A percentile compares a stretch with the other conserved stretches of the same genome.
These are phyloP conservation scores for Geosmithia flava DNA, from an alignment of 2,329 filamentous ascomycete genomes.

Conservation along the genomic window DNA sequence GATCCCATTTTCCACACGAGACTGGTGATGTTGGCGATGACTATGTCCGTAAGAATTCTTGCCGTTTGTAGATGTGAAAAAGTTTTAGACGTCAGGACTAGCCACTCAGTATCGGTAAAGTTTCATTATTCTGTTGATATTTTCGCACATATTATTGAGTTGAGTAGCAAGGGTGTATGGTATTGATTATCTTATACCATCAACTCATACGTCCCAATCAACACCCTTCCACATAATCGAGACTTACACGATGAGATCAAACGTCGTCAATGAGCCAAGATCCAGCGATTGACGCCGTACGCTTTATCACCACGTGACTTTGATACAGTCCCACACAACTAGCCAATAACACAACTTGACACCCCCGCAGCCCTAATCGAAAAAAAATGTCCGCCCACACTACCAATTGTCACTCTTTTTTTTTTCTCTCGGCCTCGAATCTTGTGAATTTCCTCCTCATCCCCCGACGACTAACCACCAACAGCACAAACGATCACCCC, in stretches of 20 bases:
- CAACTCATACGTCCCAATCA: too few relatives aligned
- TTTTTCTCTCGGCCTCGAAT: constrained; percentile 2
- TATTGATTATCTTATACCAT: too few relatives aligned
- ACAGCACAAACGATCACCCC: constrained; percentile 10
- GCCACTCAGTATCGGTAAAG: too few relatives aligned
- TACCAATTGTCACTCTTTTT: constrained; percentile 4
- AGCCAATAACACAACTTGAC: constrained; percentile 4
- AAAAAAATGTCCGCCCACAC: constrained; percentile 9
- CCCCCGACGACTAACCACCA: constrained; percentile 9
- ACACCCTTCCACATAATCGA: background rate
- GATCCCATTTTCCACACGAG: background rate
- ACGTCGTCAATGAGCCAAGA: background rate
- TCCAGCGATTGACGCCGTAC: background rate
- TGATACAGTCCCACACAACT: background rate
- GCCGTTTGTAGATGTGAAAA: background rate
- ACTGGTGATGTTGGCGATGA: background rate
- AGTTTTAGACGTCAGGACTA: too few relatives aligned
- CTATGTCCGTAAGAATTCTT: background rate
- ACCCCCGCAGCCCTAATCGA: constrained; percentile 11
- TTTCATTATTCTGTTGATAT: too few relatives aligned
- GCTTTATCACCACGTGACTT: constrained; percentile 1
- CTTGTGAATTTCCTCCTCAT: constrained; percentile 6
- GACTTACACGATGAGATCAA: background rate
- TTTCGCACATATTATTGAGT: too few relatives aligned
- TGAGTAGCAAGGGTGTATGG: too few relatives aligned